phyloP scores from a whole-genome alignment of 1,284 basidiomycete genomes.

The Ustilago curta region DNA sequence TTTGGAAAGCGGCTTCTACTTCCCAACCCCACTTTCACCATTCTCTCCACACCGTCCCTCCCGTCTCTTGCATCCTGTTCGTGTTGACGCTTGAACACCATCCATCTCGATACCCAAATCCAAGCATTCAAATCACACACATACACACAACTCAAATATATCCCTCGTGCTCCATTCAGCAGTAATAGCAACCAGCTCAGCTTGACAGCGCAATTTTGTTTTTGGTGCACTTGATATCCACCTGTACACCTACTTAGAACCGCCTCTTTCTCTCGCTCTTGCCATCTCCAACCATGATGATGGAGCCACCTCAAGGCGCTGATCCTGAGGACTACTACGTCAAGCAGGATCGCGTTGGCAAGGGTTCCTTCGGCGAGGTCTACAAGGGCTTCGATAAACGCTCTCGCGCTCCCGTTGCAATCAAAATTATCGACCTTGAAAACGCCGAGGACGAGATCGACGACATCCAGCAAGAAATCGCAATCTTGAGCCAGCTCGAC shows the following conservation, averaged over 20 bases:
- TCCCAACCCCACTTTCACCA: background rate
- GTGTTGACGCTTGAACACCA: conserved; percentile 4
- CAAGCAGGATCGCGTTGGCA: conserved; percentile 88
- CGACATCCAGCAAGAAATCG: conserved; percentile 98
- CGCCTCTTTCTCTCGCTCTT: background rate
- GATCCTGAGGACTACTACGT: conserved; percentile 76
- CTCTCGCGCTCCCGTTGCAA: conserved; percentile 70
- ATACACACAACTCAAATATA: conserved; percentile 9
- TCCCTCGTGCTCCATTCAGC: background rate
- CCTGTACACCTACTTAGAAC: background rate
- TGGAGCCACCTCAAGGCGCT: conserved; percentile 56
- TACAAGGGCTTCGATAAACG: conserved; percentile 64
- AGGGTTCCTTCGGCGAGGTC: conserved; percentile 68
- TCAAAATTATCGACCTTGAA: conserved; percentile 99
- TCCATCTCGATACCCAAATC: conserved; percentile 9
- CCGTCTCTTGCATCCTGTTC: conserved; percentile 6
- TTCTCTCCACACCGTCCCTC: background rate
- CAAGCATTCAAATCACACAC: background rate
- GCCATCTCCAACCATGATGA: conserved; percentile 17
- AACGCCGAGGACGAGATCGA: conserved; percentile 99
- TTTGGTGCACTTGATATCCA: background rate
- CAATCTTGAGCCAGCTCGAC: conserved; percentile 96
- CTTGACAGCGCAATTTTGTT: background rate
- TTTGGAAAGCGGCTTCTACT: background rate
- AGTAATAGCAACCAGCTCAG: conserved; percentile 4